A percentile compares a stretch with the other conserved stretches of the same genome.
Evolutionary conservation across 108 stramenopile species (phyloP).

Genomic region (Cylindrotheca closterium): DNA sequence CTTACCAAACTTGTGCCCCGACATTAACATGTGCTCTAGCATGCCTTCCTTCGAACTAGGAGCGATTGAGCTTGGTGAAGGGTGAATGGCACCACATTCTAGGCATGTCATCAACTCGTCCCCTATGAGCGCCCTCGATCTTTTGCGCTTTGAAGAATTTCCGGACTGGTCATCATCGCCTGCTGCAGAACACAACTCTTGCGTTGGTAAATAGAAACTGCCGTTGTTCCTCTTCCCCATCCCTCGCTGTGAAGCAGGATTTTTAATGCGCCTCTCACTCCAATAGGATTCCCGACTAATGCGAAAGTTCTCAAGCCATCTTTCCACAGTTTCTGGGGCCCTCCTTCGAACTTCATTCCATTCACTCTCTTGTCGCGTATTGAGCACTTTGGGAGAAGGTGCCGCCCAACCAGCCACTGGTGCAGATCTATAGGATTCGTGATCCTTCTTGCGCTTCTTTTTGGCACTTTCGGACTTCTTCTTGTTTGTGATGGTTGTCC

Average conservation of each 20-base stretch:
- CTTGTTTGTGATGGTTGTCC: slow-evolving; percentile 8
- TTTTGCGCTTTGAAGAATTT: slow-evolving; percentile 3
- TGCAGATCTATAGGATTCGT: slow-evolving; percentile 14
- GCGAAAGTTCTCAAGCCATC: slow-evolving; percentile 39
- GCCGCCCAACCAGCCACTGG: slow-evolving; percentile 15
- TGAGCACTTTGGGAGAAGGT: slow-evolving; percentile 7
- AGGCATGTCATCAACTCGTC: slow-evolving; percentile 77
- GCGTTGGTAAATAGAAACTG: slow-evolving; percentile 5
- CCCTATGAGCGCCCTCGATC: slow-evolving; percentile 19
- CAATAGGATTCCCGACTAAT: slow-evolving; percentile 20
- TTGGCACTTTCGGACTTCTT: slow-evolving; percentile 6
- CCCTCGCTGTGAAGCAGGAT: neutral
- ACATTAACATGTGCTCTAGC: slow-evolving; percentile 56
- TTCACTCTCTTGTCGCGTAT: slow-evolving; percentile 17
- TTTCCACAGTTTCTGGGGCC: slow-evolving; percentile 19
- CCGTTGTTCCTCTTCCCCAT: neutral
- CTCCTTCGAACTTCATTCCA: slow-evolving; percentile 9
- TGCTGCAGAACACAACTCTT: neutral
- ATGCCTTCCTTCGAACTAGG: slow-evolving; percentile 45
- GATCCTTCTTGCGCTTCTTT: slow-evolving; percentile 24
- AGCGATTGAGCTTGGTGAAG: slow-evolving; percentile 41
- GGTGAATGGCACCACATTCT: slow-evolving; percentile 65
- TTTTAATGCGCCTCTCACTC: slow-evolving; percentile 5
- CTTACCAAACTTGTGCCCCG: slow-evolving; percentile 65
- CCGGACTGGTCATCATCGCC: neutral